Evolutionary conservation across 2,329 filamentous ascomycete species (phyloP), one percentile per base, ranked within the genome.

Genomic region (Septoria linicola): DNA sequence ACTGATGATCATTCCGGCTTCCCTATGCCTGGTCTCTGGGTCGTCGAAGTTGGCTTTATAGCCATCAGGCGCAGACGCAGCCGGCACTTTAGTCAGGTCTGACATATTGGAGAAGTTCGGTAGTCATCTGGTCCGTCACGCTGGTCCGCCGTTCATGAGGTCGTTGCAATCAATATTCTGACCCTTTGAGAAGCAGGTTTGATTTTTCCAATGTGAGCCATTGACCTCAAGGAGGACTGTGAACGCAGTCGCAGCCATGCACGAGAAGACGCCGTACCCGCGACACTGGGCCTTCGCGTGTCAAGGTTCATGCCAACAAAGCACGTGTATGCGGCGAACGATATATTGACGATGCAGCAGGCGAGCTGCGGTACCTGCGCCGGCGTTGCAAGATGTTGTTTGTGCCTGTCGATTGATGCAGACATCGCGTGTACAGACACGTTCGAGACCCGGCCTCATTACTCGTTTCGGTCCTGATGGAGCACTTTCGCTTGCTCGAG

Each of bases 1-100:
- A 5, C 51, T 41, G 23, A 54, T 43, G 7, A 36, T 34, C 6
- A 58, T 52, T 27, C 49, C 55, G 21, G 39, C 51, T 19, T 40
- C 23, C 7, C 35, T 44, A 16, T 53, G 41, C 32, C 44, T 54
- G 21, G 45, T 50, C 43, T 45, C 17, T 13, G 54, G 54, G 35
- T 54, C 17, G 31, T 20, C 36, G 27, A 54, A 37, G 30, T 51
- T 43, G 19, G 46, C 34, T 2, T 39, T 51, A 19, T 51, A 49
- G 2, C 54, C 54, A 8, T 42, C 35, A 21, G 47, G 54, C 19
- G 47, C 37, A 16, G 47, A 25, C 13, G 48, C 41, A 11, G 55
- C 51, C 8, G 55, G 48, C 14, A 51, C 13, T 17, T 41, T 41
- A 31, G 23, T 46, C 23, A 14, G 13, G 17, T 41, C 41, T 23